phyloP scores from a whole-genome alignment of 139 green algal genomes.

The Coccomyxa sp. region DNA sequence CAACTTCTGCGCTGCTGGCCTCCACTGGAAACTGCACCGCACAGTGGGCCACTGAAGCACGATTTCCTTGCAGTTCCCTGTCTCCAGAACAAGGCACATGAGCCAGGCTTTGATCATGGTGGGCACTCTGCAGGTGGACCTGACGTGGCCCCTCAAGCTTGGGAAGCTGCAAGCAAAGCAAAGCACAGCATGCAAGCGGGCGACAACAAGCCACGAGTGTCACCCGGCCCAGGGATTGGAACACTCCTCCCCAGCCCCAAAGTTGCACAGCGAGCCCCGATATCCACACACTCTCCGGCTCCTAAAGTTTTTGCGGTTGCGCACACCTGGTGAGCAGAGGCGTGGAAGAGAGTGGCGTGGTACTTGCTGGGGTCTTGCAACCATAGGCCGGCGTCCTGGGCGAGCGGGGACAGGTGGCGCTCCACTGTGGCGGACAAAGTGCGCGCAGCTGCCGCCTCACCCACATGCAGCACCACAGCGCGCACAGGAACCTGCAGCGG shows the following conservation, averaged over 20 bases:
- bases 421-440: constrained; percentile 22
- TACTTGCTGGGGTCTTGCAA: constrained; percentile 50
- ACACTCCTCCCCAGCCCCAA: too few species aligned
- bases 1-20: constrained; percentile 25
- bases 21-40: constrained; percentile 42
- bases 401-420: constrained; percentile 27
- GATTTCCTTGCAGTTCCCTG: neutral
- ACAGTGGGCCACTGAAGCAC: neutral
- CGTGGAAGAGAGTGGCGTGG: constrained; percentile 65
- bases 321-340: constrained; percentile 51
- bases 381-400: constrained; percentile 43
- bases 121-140: too few species aligned
- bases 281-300: too few species aligned
- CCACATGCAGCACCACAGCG: constrained; percentile 51
- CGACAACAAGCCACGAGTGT: too few species aligned
- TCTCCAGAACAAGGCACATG: too few species aligned
- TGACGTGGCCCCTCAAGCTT: too few species aligned
- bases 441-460: constrained; percentile 15
- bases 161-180: too few species aligned
- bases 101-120: too few species aligned
- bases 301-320: too few species aligned
- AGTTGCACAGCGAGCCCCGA: too few species aligned
- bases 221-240: too few species aligned
- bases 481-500: constrained; percentile 36
- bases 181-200: too few species aligned